A percentile compares a stretch with the other conserved stretches of the same genome.
These are phyloP conservation scores for Acorus calamus DNA, from an alignment of 106 monocot genomes.

Conservation along the genomic window DNA sequence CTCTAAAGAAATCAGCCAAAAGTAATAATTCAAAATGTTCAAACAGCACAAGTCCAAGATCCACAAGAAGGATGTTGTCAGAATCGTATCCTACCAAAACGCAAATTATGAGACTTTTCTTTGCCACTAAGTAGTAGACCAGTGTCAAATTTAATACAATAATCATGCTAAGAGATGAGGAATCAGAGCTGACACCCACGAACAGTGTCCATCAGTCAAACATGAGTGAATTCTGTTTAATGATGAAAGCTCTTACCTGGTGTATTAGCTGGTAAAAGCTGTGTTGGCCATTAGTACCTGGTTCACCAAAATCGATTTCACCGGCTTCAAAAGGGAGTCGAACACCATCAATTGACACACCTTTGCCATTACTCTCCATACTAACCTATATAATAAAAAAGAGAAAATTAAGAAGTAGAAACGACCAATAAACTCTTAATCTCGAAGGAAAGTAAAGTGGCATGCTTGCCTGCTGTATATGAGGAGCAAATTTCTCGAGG, in stretches of 20 bases:
- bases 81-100: too few relatives aligned
- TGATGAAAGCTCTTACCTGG: constrained; percentile 35
- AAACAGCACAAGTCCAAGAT: too few relatives aligned
- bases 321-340: constrained; percentile 85
- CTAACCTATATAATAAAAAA: constrained; percentile 50
- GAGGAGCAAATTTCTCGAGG: constrained; percentile 93
- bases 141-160: too few relatives aligned
- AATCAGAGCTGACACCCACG: too few relatives aligned
- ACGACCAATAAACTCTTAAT: constrained; percentile 1
- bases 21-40: too few relatives aligned
- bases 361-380: constrained; percentile 99
- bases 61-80: too few relatives aligned
- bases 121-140: too few relatives aligned
- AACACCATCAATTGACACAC: constrained; percentile 94
- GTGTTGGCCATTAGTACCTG: constrained; percentile 98
- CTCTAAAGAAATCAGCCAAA: too few relatives aligned
- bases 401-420: constrained; percentile 4
- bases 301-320: constrained; percentile 99
- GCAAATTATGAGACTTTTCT: too few relatives aligned
- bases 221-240: too few relatives aligned
- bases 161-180: too few relatives aligned
- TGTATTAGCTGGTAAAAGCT: constrained; percentile 98
- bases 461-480: constrained; percentile 82
- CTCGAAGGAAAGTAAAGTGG: neutral
- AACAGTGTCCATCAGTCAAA: too few relatives aligned